Evolutionary conservation across 2,329 filamentous ascomycete genomes (phyloP).

Genomic region (Penicillium fuscoglaucum): DNA sequence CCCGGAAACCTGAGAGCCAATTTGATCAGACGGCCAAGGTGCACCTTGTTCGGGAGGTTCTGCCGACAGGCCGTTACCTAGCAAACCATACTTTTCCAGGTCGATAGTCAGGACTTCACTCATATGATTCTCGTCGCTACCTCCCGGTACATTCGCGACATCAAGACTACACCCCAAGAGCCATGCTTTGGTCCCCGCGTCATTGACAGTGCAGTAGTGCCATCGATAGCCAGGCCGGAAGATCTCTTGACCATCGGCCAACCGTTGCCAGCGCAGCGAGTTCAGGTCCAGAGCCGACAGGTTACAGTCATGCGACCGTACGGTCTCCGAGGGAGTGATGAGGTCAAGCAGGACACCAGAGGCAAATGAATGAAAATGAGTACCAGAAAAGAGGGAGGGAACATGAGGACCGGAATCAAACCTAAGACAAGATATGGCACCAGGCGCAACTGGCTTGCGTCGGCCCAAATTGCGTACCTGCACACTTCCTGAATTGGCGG

Average conservation of each 20-base stretch:
- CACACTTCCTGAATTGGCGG: constrained; percentile 68
- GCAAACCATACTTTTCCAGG: constrained; percentile 82
- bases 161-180: constrained; percentile 89
- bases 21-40: constrained; percentile 55
- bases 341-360: constrained; percentile 92
- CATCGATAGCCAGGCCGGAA: constrained; percentile 91
- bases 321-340: constrained; percentile 86
- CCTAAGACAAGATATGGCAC: constrained; percentile 83
- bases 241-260: constrained; percentile 91
- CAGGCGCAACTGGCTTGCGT: constrained; percentile 65
- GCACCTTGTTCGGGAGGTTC: constrained; percentile 53
- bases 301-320: constrained; percentile 83
- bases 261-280: constrained; percentile 86
- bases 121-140: constrained; percentile 82
- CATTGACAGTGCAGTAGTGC: constrained; percentile 97
- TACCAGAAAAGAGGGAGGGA: constrained; percentile 84
- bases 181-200: constrained; percentile 95
- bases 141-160: constrained; percentile 63
- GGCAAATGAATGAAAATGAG: constrained; percentile 93
- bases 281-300: constrained; percentile 85
- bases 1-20: constrained; percentile 55
- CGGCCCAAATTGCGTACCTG: constrained; percentile 57
- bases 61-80: constrained; percentile 71
- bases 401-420: constrained; percentile 86
- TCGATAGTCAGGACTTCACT: constrained; percentile 95